Percentiles rank a stretch among this genome's conserved stretches.
Evolutionary conservation across 768 basidiomycete genomes (phyloP).

Genomic region (Leccinum subtestaceum): DNA sequence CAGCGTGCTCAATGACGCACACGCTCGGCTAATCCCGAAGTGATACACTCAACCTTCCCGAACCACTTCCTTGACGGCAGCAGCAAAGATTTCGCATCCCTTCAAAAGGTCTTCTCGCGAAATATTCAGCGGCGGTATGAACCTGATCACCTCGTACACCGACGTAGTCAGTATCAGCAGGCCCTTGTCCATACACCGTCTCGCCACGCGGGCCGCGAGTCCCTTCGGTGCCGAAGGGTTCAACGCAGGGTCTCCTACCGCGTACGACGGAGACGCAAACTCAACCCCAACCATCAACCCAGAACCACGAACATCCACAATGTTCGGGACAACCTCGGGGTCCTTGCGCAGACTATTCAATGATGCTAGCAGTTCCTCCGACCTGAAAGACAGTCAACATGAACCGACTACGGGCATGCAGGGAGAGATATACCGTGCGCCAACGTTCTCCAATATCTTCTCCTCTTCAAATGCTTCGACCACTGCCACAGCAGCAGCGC

Average conservation of each 20-base stretch:
- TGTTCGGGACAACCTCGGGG: constrained; percentile 48
- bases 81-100: constrained; percentile 61
- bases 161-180: constrained; percentile 88
- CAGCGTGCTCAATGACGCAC: constrained; percentile 7
- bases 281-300: constrained; percentile 90
- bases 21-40: constrained; percentile 10
- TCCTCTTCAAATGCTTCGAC: constrained; percentile 76
- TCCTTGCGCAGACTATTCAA: constrained; percentile 58
- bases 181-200: constrained; percentile 82
- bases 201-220: constrained; percentile 68
- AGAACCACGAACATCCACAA: constrained; percentile 84
- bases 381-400: constrained; percentile 40
- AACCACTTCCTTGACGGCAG: constrained; percentile 70
- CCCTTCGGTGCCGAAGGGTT: constrained; percentile 41
- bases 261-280: constrained; percentile 62
- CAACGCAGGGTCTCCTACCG: constrained; percentile 46
- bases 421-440: constrained; percentile 50
- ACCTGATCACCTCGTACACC: constrained; percentile 82
- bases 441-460: constrained; percentile 79
- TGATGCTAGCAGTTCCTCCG: constrained; percentile 63
- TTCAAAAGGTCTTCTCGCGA: constrained; percentile 69
- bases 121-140: constrained; percentile 91
- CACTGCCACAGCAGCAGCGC: constrained; percentile 87
- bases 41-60: constrained; percentile 32
- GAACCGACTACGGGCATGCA: constrained; percentile 1